These are phyloP conservation scores for Aspergillus clavatus DNA, from an alignment of 2,329 filamentous ascomycete species.

Conservation along the genomic window DNA sequence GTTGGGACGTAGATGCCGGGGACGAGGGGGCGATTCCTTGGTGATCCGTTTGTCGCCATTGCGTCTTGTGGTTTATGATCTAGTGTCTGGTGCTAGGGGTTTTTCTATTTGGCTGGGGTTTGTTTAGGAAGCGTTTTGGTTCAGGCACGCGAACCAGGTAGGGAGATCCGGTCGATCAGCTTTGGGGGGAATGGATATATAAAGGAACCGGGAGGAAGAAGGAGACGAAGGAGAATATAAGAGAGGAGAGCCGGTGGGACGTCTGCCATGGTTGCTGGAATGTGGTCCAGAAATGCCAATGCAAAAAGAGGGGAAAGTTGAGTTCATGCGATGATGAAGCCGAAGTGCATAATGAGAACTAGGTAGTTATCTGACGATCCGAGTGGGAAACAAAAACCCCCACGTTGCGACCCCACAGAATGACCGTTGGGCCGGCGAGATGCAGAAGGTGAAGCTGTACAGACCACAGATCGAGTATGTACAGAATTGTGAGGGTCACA, in stretches of 20 bases:
- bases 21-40: slow-evolving; percentile 25
- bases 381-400: slow-evolving; percentile 3
- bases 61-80: background rate
- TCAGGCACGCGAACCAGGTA: too few relatives aligned
- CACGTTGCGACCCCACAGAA: slow-evolving; percentile 12
- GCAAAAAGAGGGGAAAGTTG: background rate
- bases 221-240: background rate
- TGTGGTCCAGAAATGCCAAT: background rate
- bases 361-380: too few relatives aligned
- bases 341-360: background rate
- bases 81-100: too few relatives aligned
- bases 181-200: too few relatives aligned
- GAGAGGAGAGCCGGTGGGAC: slow-evolving; percentile 1
- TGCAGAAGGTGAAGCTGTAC: too few relatives aligned
- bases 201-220: background rate
- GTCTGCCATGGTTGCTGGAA: slow-evolving; percentile 3
- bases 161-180: too few relatives aligned
- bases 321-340: slow-evolving; percentile 2
- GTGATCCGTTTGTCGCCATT: slow-evolving; percentile 23
- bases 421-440: background rate
- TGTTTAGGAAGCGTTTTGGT: too few relatives aligned
- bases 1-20: slow-evolving; percentile 67
- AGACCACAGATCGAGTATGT: too few relatives aligned
- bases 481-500: too few relatives aligned
- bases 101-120: too few relatives aligned